phyloP scores from a whole-genome alignment of 1,139 yeast genomes.

The Zhuliangozyma blackwelliae region DNA sequence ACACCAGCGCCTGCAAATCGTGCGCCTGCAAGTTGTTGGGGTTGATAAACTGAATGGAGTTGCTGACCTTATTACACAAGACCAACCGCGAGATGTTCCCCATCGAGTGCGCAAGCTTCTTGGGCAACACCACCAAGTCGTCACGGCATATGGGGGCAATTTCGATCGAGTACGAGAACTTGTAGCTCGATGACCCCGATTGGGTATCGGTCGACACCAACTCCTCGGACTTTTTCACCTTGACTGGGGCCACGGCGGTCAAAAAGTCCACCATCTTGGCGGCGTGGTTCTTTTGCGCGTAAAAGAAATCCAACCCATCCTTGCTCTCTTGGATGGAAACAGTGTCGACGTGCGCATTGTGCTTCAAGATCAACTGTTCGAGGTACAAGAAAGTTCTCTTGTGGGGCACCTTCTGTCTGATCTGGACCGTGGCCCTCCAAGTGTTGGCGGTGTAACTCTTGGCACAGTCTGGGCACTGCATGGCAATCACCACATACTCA shows the following conservation, averaged over 20 bases:
- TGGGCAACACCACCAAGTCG: slow-evolving; percentile 87
- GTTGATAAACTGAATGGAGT: slow-evolving; percentile 80
- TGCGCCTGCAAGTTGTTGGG: slow-evolving; percentile 77
- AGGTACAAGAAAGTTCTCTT: slow-evolving; percentile 92
- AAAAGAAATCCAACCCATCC: slow-evolving; percentile 94
- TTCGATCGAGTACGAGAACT: slow-evolving; percentile 90
- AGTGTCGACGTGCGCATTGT: slow-evolving; percentile 93
- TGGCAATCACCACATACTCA: slow-evolving; percentile 88
- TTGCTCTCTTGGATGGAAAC: slow-evolving; percentile 87
- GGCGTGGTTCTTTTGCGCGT: slow-evolving; percentile 86
- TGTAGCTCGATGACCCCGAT: slow-evolving; percentile 81
- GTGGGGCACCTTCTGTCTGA: slow-evolving; percentile 95
- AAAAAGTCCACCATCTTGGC: slow-evolving; percentile 90
- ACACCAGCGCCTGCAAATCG: slow-evolving; percentile 70
- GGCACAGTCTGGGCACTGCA: slow-evolving; percentile 99
- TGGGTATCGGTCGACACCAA: slow-evolving; percentile 90
- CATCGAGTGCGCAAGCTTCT: slow-evolving; percentile 73
- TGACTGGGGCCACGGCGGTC: slow-evolving; percentile 82
- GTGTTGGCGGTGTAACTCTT: slow-evolving; percentile 92
- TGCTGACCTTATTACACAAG: slow-evolving; percentile 78
- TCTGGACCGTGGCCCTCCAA: slow-evolving; percentile 96
- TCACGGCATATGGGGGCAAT: slow-evolving; percentile 97
- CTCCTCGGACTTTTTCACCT: slow-evolving; percentile 82
- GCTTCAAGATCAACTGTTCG: slow-evolving; percentile 90
- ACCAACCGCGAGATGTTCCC: slow-evolving; percentile 85